Conservation (phyloP, 1,139 yeast genomes). For the Pichia terricola region DNA sequence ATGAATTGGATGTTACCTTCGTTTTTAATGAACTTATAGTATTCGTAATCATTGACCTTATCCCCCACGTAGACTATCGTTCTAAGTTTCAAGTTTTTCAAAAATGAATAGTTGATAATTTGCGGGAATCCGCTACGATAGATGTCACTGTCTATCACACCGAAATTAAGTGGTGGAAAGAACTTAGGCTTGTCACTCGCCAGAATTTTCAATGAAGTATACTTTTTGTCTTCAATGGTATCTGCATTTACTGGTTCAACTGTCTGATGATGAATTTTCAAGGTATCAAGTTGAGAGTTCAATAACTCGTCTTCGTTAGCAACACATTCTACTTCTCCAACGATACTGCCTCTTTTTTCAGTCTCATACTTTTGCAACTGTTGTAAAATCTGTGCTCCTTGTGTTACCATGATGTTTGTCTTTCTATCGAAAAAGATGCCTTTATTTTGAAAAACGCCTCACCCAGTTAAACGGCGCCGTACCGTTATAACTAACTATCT, state of each 20-base stretch:
- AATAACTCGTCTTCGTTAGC: slow-evolving; percentile 4
- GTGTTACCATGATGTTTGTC: slow-evolving; percentile 18
- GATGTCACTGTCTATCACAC: slow-evolving; percentile 77
- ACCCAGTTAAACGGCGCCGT: no score
- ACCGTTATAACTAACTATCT: no score
- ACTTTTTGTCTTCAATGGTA: slow-evolving; percentile 1
- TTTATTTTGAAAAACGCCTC: no score
- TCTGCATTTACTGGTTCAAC: no score
- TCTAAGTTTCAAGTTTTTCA: slow-evolving; percentile 57
- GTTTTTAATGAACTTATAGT: slow-evolving; percentile 50
- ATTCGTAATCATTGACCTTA: slow-evolving; percentile 47
- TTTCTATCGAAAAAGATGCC: no score
- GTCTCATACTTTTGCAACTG: slow-evolving; percentile 24
- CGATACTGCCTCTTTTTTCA: neutral
- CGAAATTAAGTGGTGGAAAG: slow-evolving; percentile 88
- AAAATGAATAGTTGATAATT: slow-evolving; percentile 70
- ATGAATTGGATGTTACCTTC: slow-evolving; percentile 34
- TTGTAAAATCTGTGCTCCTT: slow-evolving; percentile 24
- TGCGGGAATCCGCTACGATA: slow-evolving; percentile 93
- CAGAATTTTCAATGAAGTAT: slow-evolving; percentile 23
- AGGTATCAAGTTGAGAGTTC: slow-evolving; percentile 5
- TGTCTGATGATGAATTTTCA: no score
- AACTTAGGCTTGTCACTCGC: slow-evolving; percentile 25
- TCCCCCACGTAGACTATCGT: slow-evolving; percentile 86
- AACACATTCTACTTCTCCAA: neutral